These are phyloP conservation scores for Amanita jacksonii DNA, from an alignment of 768 basidiomycete species.

Conservation along the genomic window DNA sequence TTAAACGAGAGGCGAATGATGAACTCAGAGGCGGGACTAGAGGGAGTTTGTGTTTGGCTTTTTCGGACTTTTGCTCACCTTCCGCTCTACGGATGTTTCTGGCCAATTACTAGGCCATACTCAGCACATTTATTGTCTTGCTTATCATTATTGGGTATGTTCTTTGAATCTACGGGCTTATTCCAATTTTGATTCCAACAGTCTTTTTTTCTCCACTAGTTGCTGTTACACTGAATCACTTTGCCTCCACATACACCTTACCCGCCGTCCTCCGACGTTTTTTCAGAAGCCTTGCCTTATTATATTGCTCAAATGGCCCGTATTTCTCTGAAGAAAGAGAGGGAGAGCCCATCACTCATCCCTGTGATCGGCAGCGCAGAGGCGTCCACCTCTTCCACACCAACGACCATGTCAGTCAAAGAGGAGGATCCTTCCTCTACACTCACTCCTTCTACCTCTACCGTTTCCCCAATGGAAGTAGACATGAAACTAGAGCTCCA, in stretches of 20 bases:
- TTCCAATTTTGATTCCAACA: constrained; percentile 1
- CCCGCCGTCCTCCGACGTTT: not conserved
- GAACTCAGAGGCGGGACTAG: not conserved
- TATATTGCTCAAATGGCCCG: constrained; percentile 3
- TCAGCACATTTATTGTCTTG: not conserved
- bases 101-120: constrained; percentile 6
- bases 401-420: constrained; percentile 18
- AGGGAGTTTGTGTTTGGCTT: constrained; percentile 7
- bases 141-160: constrained; percentile 6
- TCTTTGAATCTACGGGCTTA: not conserved
- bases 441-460: constrained; percentile 18
- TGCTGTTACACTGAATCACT: not conserved
- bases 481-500: constrained; percentile 23
- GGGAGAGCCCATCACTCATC: constrained; percentile 9
- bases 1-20: constrained; percentile 7
- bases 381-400: constrained; percentile 20
- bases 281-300: not conserved
- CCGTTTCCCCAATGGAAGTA: constrained; percentile 19
- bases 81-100: constrained; percentile 7
- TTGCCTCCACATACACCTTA: not conserved
- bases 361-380: constrained; percentile 14
- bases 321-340: constrained; percentile 13
- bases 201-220: not conserved
- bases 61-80: constrained; percentile 2
- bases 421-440: constrained; percentile 21